Base-by-base conservation (phyloP, 1,284 basidiomycete genomes). In the Amylostereum areolatum region DNA sequence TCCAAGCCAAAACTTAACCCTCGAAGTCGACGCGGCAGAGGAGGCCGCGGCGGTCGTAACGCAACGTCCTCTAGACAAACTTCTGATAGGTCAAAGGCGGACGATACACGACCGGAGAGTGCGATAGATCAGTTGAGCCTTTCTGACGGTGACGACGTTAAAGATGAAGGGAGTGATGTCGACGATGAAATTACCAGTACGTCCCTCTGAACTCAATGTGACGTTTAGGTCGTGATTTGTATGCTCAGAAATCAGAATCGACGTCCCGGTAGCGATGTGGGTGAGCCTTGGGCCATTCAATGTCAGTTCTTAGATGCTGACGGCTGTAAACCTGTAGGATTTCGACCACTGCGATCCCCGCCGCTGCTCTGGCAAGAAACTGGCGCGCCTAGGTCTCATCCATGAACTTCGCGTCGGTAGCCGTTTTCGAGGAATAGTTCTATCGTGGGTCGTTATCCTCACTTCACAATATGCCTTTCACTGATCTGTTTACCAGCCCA, bases 341-440 rank as follows among this genome's bases (percentile, higher is more conserved):
- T 97, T 99, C 66, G 88, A 92, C 63, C 96, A 98, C 64, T 98
- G 96, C 65, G 95, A 99, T 66, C 95, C 96, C 0, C 83, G 84
- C 46, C 82, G 92, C 34, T 99, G 96, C 62, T 95, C 92, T 6
- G 96, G 96, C 9, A 97, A 97, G 73, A 96, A 94, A 64, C 80
- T 99, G 0, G 75, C 92, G 0, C 75, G 96, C 4, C 76, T 94
- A 24, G 91, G 92, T 1, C 72, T 98, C 32, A 89, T 97, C 62
- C 83, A 80, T 49, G 85, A 92, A 52, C 78, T 99, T 52, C 78
- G 83, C 45, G 80, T 99, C 7, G 94, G 95, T 0, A 78, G 89
- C 50, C 77, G 90, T 37, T 98, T 97, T 66, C 77, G 91, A 58
- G 96, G 96, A 3, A 74, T 98, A 45, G 95, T 97, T 31, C 78